Conservation (phyloP, 2,329 filamentous ascomycete species). For the Didymella glomerata region DNA sequence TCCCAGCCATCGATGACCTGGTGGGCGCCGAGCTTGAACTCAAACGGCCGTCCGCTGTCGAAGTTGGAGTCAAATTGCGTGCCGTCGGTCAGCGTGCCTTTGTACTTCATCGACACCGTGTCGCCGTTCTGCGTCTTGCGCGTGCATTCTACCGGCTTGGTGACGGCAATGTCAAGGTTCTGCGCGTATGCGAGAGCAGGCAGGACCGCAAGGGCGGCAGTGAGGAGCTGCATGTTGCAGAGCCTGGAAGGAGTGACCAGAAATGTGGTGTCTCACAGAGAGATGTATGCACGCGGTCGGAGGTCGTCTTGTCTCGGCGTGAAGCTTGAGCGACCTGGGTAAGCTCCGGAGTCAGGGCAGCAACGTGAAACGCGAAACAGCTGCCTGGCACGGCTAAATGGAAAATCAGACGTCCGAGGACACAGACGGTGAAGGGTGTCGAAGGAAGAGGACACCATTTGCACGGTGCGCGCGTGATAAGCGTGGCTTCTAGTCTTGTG, state of each 20-base stretch:
- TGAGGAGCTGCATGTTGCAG: conserved; percentile 40
- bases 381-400: conserved; percentile 2
- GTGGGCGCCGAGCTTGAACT: conserved; percentile 79
- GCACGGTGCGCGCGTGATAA: not conserved
- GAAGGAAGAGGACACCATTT: not conserved
- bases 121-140: conserved; percentile 58
- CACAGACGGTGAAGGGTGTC: not conserved
- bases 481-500: conserved; percentile 1
- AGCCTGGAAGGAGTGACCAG: not conserved
- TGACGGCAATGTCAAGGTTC: conserved; percentile 54
- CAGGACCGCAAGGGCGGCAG: conserved; percentile 33
- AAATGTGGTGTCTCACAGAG: conserved; percentile 2
- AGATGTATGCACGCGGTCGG: conserved; percentile 6
- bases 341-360: conserved; percentile 15
- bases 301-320: conserved; percentile 14
- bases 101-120: conserved; percentile 59
- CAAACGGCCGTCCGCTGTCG: conserved; percentile 77
- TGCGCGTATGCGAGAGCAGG: conserved; percentile 36
- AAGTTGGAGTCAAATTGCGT: conserved; percentile 86
- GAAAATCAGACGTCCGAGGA: not conserved
- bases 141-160: conserved; percentile 53
- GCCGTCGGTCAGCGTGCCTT: conserved; percentile 66
- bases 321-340: conserved; percentile 6
- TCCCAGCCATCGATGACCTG: conserved; percentile 97
- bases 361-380: conserved; percentile 17